Conservation (phyloP, 805 yeast genomes). For the Kodamaea nitidulidarum region DNA sequence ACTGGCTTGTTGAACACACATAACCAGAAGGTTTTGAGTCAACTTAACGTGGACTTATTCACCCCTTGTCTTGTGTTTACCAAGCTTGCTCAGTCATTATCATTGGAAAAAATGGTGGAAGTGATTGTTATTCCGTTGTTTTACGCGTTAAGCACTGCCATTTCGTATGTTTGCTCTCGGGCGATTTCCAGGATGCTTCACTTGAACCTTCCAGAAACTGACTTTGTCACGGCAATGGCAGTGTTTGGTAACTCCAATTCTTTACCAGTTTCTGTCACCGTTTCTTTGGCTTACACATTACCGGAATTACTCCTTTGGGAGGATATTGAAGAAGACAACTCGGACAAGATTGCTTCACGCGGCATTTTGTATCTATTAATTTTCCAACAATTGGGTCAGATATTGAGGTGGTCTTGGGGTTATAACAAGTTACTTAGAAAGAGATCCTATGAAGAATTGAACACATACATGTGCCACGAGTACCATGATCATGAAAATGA, state of each 20-base stretch:
- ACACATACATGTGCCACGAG: conserved; percentile 13
- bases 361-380: conserved; percentile 71
- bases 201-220: conserved; percentile 71
- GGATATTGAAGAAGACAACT: conserved; percentile 58
- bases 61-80: conserved; percentile 94
- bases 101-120: conserved; percentile 73
- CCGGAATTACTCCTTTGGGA: conserved; percentile 72
- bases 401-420: conserved; percentile 86
- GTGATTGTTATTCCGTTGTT: conserved; percentile 80
- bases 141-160: conserved; percentile 75
- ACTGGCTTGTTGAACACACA: conserved; percentile 62
- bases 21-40: conserved; percentile 74
- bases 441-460: conserved; percentile 38
- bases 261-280: conserved; percentile 84
- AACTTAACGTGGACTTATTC: conserved; percentile 83
- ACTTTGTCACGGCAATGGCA: conserved; percentile 94
- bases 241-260: conserved; percentile 96
- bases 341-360: conserved; percentile 71
- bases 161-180: conserved; percentile 63
- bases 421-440: conserved; percentile 63
- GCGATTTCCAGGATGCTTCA: conserved; percentile 48
- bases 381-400: conserved; percentile 80
- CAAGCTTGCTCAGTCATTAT: conserved; percentile 64
- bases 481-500: conserved; percentile 9
- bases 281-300: conserved; percentile 71